These are phyloP conservation scores for Annona cherimola DNA, from an alignment of 164 flowering plant species.

Conservation along the genomic window DNA sequence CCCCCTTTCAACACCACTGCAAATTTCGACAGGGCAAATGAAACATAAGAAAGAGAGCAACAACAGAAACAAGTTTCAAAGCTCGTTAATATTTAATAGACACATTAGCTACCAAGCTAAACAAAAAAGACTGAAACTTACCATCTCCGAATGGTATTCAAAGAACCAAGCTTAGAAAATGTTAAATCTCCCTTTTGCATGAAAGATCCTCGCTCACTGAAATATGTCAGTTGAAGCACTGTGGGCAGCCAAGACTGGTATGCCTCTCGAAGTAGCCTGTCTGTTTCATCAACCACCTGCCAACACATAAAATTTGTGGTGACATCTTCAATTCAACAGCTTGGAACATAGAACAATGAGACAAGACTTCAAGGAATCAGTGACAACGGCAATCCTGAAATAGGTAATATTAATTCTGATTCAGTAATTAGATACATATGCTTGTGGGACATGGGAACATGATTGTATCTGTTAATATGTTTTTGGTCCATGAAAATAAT, in stretches of 20 bases:
- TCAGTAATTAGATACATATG: not conserved
- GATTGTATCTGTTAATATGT: too few species aligned
- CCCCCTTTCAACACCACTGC: slow-evolving; percentile 85
- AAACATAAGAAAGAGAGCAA: not conserved
- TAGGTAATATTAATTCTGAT: not conserved
- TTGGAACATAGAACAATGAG: not conserved
- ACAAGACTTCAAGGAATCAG: not conserved
- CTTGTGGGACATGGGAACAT: too few species aligned
- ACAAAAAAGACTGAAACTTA: slow-evolving; percentile 26
- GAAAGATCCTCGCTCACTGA: slow-evolving; percentile 26
- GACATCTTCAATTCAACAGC: not conserved
- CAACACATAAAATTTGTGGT: not conserved
- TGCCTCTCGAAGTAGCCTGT: slow-evolving; percentile 77
- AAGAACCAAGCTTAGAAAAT: slow-evolving; percentile 38
- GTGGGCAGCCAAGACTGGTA: slow-evolving; percentile 95
- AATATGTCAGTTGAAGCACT: slow-evolving; percentile 51
- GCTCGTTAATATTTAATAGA: not conserved
- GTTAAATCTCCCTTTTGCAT: slow-evolving; percentile 8
- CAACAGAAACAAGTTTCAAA: not conserved
- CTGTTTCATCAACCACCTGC: slow-evolving; percentile 95
- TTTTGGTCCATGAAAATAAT: too few species aligned
- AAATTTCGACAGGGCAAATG: not conserved
- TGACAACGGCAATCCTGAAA: not conserved
- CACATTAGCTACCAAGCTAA: not conserved
- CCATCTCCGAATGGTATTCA: slow-evolving; percentile 65